Base-by-base conservation (phyloP, 805 yeast species). In the Metschnikowia matae region DNA sequence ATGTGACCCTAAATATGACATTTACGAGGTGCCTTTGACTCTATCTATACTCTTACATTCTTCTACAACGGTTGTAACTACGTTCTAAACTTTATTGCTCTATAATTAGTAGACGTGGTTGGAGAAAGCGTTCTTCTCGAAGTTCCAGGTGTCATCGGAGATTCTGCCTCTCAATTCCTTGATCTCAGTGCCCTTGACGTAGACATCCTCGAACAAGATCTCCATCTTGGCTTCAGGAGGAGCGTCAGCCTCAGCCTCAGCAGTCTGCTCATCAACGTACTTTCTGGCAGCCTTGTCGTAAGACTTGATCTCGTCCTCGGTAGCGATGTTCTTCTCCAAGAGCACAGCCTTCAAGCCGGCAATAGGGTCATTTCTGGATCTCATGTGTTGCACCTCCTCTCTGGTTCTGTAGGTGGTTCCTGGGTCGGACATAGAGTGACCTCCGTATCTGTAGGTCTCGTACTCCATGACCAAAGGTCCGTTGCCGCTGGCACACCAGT, bases 371-470 rank as follows among this genome's bases (percentile, higher is more conserved):
- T 87, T 90, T 80, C 89, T 87, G 40, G 98, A 89, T 81, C 99
- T 88, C 97, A 94, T 91, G 80, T 92, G 92, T 79, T 91, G 97
- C 62, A 94, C 94, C 80, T 94, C 99, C 78, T 94, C 99, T 81
- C 99, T 91, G 69, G 99, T 94, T 84, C 99, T 87, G 85, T 94
- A 94, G 60, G 99, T 94, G 73, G 99, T 94, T 82, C 99, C 99
- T 66, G 99, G 99, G 77, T 94, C 99, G 62, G 98, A 92, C 98
- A 94, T 94, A 62, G 99, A 94, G 84, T 94, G 99, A 73, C 99
- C 99, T 80, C 98, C 98, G 73, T 94, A 94, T 82, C 99, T 87
- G 79, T 94, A 94, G 63, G 99, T 94, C 79, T 91, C 97, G 76
- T 87, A 94, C 80, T 94, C 99, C 62, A 94, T 68, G 48, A 94